Evolutionary conservation across 164 flowering plant genomes (phyloP).

Genomic region (Kalanchoe fedtschenkoi): DNA sequence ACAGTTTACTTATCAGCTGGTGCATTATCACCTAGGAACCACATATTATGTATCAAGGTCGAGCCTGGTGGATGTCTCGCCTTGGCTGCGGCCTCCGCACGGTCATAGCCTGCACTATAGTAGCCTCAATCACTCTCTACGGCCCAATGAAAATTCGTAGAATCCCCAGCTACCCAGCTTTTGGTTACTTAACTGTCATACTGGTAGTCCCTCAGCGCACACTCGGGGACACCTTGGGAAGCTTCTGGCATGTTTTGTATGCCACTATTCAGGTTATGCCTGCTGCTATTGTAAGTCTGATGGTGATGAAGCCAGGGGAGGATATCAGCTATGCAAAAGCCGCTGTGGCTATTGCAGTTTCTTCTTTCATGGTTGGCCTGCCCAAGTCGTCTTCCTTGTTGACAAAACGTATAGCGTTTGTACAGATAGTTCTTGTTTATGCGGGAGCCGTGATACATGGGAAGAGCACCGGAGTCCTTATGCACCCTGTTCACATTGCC

Average conservation of each 20-base stretch:
- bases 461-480: slow-evolving; percentile 21
- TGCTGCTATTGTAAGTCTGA: slow-evolving; percentile 33
- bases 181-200: slow-evolving; percentile 49
- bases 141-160: slow-evolving; percentile 28
- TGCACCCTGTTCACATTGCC: slow-evolving; percentile 62
- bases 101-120: slow-evolving; percentile 52
- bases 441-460: slow-evolving; percentile 32
- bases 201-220: slow-evolving; percentile 45
- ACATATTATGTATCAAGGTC: slow-evolving; percentile 11
- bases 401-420: slow-evolving; percentile 56
- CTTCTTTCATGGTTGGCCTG: slow-evolving; percentile 39
- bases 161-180: slow-evolving; percentile 41
- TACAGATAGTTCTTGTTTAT: slow-evolving; percentile 55
- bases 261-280: slow-evolving; percentile 37
- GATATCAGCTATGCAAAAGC: slow-evolving; percentile 19
- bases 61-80: slow-evolving; percentile 31
- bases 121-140: slow-evolving; percentile 44
- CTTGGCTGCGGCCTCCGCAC: slow-evolving; percentile 46
- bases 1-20: not conserved
- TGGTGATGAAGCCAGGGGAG: slow-evolving; percentile 37
- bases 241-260: slow-evolving; percentile 35
- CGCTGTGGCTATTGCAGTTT: slow-evolving; percentile 34
- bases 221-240: slow-evolving; percentile 45
- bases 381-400: slow-evolving; percentile 41
- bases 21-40: not conserved